Conservation (phyloP, 495 filamentous ascomycete species). For the Melanomma pulvis-pyrius region DNA sequence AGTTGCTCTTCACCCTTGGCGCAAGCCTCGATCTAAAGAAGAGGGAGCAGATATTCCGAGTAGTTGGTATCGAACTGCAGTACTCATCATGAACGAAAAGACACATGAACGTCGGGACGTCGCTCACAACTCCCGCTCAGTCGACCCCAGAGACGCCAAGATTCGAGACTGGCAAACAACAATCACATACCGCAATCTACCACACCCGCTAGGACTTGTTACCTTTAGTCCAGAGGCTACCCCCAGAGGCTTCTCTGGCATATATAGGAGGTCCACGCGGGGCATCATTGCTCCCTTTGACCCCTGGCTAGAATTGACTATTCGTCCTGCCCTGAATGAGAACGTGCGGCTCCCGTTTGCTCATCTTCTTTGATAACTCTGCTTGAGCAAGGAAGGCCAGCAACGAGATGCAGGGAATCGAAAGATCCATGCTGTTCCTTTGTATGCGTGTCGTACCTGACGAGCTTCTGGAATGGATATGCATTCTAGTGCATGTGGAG, state of each 20-base stretch:
- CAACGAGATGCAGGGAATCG: not conserved
- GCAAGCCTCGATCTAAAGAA: conserved; percentile 72
- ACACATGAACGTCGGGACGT: not conserved
- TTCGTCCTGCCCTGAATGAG: no score
- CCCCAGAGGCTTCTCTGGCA: no score
- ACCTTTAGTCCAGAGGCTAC: no score
- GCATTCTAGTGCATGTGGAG: conserved; percentile 7
- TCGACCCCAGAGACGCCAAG: not conserved
- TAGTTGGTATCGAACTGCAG: conserved; percentile 83
- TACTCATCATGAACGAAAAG: conserved; percentile 76
- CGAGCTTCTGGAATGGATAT: not conserved
- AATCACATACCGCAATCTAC: no score
- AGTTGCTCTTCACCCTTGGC: conserved; percentile 87
- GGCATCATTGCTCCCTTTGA: no score
- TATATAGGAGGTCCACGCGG: no score
- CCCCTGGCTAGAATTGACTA: no score
- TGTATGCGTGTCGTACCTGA: conserved; percentile 1
- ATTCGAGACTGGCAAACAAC: no score
- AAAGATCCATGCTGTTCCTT: not conserved
- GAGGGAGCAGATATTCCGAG: conserved; percentile 68
- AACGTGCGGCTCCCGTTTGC: no score
- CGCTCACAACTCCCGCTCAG: not conserved
- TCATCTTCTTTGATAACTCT: not conserved
- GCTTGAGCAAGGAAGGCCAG: not conserved
- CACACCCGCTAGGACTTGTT: no score